phyloP scores from a whole-genome alignment of 2,329 filamentous ascomycete species.

The Aureobasidium sp. region DNA sequence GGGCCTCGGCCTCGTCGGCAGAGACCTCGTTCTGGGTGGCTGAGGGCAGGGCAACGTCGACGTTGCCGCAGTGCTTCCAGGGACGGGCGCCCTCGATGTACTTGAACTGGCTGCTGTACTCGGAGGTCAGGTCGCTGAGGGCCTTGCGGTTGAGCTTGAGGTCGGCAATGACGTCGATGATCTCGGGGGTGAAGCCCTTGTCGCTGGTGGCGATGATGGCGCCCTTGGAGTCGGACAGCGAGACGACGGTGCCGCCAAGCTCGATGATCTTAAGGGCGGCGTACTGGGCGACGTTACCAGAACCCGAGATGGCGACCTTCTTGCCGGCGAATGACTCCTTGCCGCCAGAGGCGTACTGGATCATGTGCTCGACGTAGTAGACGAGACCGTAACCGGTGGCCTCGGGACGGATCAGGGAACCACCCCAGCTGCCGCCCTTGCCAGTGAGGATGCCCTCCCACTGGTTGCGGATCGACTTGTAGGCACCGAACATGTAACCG shows the following conservation, averaged over 20 bases:
- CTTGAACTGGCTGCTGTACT: slow-evolving; percentile 61
- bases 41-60: slow-evolving; percentile 86
- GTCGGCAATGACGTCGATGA: slow-evolving; percentile 69
- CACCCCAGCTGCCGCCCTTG: slow-evolving; percentile 90
- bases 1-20: slow-evolving; percentile 77
- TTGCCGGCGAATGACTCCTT: slow-evolving; percentile 83
- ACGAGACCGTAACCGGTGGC: slow-evolving; percentile 94
- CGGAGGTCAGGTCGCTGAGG: slow-evolving; percentile 62
- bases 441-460: slow-evolving; percentile 96
- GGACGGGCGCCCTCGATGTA: slow-evolving; percentile 84
- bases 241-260: slow-evolving; percentile 86
- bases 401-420: slow-evolving; percentile 88
- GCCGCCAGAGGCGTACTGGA: slow-evolving; percentile 70
- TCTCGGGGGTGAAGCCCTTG: slow-evolving; percentile 67
- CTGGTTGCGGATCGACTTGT: slow-evolving; percentile 78
- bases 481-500: slow-evolving; percentile 89
- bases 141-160: slow-evolving; percentile 85
- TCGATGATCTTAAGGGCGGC: slow-evolving; percentile 94
- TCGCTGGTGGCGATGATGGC: slow-evolving; percentile 67
- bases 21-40: slow-evolving; percentile 98
- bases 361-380: slow-evolving; percentile 96
- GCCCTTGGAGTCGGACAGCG: slow-evolving; percentile 88
- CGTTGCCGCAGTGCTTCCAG: slow-evolving; percentile 81
- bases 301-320: slow-evolving; percentile 90
- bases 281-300: slow-evolving; percentile 96